Conservation (phyloP, 352 stramenopile species). For the Phytophthora tubulina region DNA sequence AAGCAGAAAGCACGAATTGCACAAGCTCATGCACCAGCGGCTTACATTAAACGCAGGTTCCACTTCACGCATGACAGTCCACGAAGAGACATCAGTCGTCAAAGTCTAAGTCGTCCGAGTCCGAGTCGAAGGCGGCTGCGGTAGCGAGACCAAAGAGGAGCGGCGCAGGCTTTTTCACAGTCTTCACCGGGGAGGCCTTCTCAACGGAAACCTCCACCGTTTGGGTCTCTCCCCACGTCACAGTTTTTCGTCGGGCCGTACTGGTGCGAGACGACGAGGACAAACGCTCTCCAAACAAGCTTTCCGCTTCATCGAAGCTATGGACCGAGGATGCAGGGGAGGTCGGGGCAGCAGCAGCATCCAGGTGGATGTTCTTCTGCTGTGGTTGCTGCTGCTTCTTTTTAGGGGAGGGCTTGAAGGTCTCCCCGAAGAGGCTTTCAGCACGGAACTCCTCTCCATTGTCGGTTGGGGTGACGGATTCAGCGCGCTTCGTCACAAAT, state of each 20-base stretch:
- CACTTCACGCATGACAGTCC: slow-evolving; percentile 7
- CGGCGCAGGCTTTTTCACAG: slow-evolving; percentile 34
- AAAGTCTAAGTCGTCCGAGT: slow-evolving; percentile 69
- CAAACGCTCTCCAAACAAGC: slow-evolving; percentile 63
- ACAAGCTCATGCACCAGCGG: not conserved
- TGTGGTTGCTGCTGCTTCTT: slow-evolving; percentile 6
- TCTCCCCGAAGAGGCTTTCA: slow-evolving; percentile 37
- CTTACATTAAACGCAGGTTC: slow-evolving; percentile 16
- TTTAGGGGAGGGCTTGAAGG: slow-evolving; percentile 7
- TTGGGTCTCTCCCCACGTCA: slow-evolving; percentile 40
- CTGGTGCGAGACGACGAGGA: slow-evolving; percentile 23
- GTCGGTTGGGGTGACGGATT: slow-evolving; percentile 22
- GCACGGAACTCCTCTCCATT: slow-evolving; percentile 24
- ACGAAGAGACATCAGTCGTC: slow-evolving; percentile 41
- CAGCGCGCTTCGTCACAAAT: slow-evolving; percentile 3
- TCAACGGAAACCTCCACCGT: slow-evolving; percentile 20
- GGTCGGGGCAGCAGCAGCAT: not conserved
- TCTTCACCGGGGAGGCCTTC: slow-evolving; percentile 5
- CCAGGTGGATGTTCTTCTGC: not conserved
- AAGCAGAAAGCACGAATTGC: not conserved
- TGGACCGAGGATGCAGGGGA: slow-evolving; percentile 29
- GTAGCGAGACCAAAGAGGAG: slow-evolving; percentile 73
- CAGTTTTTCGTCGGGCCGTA: slow-evolving; percentile 28
- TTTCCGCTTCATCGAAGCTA: slow-evolving; percentile 53
- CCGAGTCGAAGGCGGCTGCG: slow-evolving; percentile 59